Conservation (phyloP, 2,329 filamentous ascomycete species). For the Balansia obtecta region DNA sequence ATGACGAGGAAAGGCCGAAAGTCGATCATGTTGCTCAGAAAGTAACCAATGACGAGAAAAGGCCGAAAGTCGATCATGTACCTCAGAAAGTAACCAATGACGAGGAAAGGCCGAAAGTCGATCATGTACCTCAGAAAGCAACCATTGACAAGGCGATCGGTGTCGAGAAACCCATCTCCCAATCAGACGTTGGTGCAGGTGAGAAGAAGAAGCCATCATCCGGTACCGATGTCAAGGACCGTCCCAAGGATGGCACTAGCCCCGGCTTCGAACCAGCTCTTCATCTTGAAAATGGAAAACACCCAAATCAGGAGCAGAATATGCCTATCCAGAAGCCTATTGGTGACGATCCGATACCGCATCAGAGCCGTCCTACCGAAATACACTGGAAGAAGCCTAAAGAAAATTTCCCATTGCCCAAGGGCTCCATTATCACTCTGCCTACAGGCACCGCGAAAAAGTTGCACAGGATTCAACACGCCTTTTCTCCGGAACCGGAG, state of each 20-base stretch:
- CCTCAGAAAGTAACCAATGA: too few species aligned
- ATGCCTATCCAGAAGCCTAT: constrained; percentile 18
- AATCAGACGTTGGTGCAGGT: background rate
- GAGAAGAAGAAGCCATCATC: background rate
- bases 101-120: constrained; percentile 2
- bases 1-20: constrained; percentile 3
- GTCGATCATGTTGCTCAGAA: background rate
- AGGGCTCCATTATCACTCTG: constrained; percentile 58
- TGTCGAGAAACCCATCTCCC: background rate
- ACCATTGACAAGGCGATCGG: background rate
- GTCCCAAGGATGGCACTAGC: too few species aligned
- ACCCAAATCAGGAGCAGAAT: background rate
- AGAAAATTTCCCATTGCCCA: constrained; percentile 67
- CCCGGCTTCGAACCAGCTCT: background rate
- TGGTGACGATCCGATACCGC: constrained; percentile 5
- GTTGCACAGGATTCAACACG: constrained; percentile 67
- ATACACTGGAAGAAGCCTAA: constrained; percentile 62
- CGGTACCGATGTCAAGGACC: background rate
- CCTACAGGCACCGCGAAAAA: constrained; percentile 57
- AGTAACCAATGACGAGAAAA: constrained; percentile 4
- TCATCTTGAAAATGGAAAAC: background rate
- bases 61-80: background rate
- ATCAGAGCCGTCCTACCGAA: constrained; percentile 8
- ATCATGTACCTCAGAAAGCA: constrained; percentile 1
- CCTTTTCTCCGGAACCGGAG: constrained; percentile 54